Conservation (phyloP, 192 early-diverging fungal genomes). For the Coemansia sp. region DNA sequence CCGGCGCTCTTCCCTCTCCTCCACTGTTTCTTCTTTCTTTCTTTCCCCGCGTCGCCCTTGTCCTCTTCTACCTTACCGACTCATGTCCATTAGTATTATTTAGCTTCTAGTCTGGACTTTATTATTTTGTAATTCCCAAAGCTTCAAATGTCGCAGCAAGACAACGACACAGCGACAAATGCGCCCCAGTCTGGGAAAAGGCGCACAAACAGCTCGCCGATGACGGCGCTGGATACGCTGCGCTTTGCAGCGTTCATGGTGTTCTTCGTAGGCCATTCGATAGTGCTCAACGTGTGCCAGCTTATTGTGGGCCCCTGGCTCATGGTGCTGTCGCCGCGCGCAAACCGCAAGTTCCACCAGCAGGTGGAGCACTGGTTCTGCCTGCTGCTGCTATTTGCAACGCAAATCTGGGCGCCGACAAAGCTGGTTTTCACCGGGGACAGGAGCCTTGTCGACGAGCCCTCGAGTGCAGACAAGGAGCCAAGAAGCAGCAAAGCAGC, state of each 20-base stretch:
- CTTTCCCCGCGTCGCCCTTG: too few species aligned
- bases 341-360: conserved; percentile 51
- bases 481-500: conserved; percentile 31
- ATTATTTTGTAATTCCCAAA: conserved; percentile 1
- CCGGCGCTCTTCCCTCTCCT: too few species aligned
- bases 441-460: conserved; percentile 18
- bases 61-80: too few species aligned
- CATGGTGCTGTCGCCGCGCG: conserved; percentile 14
- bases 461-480: not conserved
- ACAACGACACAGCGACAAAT: not conserved
- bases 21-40: too few species aligned
- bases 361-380: conserved; percentile 55
- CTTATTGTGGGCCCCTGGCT: conserved; percentile 40
- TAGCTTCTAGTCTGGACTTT: too few species aligned
- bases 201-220: conserved; percentile 50
- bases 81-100: too few species aligned
- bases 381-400: conserved; percentile 34
- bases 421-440: conserved; percentile 53
- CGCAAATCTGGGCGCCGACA: conserved; percentile 51
- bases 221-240: conserved; percentile 29
- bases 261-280: conserved; percentile 44
- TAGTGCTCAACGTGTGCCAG: conserved; percentile 50
- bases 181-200: not conserved
- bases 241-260: conserved; percentile 34
- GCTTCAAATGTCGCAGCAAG: conserved; percentile 7